Percentiles rank a stretch among this genome's conserved stretches.
These are phyloP conservation scores for Fusarium graminum DNA, from an alignment of 2,329 filamentous ascomycete species.

Conservation along the genomic window DNA sequence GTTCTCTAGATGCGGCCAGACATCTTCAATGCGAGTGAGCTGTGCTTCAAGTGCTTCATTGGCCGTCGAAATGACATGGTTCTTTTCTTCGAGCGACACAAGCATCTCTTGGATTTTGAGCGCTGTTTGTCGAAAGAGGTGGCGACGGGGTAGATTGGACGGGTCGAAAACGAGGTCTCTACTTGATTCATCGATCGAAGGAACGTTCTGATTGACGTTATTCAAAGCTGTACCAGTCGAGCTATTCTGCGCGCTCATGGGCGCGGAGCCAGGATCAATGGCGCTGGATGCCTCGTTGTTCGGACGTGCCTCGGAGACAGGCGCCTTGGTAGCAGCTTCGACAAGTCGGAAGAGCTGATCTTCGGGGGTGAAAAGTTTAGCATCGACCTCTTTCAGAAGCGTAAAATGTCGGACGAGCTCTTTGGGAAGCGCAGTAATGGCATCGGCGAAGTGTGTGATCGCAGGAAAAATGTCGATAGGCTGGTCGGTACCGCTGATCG, in stretches of 20 bases:
- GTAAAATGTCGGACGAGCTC: constrained; percentile 97
- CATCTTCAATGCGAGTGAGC: constrained; percentile 84
- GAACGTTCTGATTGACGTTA: constrained; percentile 54
- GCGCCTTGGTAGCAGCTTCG: constrained; percentile 69
- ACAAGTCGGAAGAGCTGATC: constrained; percentile 84
- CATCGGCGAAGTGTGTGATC: constrained; percentile 85
- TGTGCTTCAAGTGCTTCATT: constrained; percentile 91
- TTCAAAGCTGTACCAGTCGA: constrained; percentile 57
- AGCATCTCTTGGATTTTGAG: constrained; percentile 86
- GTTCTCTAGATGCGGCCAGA: constrained; percentile 85
- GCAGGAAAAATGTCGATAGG: constrained; percentile 76
- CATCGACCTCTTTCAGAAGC: constrained; percentile 95
- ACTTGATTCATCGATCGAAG: constrained; percentile 60
- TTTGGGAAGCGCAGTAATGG: constrained; percentile 90
- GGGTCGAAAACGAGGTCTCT: constrained; percentile 64
- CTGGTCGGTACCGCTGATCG: constrained; percentile 64
- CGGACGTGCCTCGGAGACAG: constrained; percentile 61
- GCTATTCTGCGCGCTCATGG: constrained; percentile 66
- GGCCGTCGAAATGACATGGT: constrained; percentile 93
- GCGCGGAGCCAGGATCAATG: constrained; percentile 58
- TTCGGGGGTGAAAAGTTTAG: constrained; percentile 92
- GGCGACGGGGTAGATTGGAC: constrained; percentile 74
- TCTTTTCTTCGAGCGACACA: constrained; percentile 94
- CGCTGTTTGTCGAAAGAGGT: constrained; percentile 82
- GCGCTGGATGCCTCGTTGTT: constrained; percentile 61